Evolutionary conservation across 2,329 filamentous ascomycete genomes (phyloP).

Genomic region (Xylariaceae sp.): DNA sequence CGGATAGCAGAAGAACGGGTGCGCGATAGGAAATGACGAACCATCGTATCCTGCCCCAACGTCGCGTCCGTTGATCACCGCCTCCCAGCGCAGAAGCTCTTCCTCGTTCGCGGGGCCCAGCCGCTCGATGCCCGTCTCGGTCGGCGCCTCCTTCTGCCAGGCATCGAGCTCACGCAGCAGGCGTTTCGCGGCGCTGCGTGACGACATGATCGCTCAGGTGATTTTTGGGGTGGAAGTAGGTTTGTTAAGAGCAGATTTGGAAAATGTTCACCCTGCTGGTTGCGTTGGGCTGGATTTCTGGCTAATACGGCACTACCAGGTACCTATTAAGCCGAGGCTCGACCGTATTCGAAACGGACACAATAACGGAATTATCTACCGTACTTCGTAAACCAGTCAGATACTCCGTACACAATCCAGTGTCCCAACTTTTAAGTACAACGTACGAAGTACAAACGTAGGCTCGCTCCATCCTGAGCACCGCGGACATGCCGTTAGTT

Average conservation of each 20-base stretch:
- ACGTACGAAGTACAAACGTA: too few species aligned
- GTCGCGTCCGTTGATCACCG: constrained; percentile 56
- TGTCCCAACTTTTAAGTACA: too few species aligned
- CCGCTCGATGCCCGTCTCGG: constrained; percentile 54
- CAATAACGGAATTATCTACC: too few species aligned
- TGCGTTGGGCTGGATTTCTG: neutral
- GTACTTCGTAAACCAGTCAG: too few species aligned
- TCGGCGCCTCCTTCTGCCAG: constrained; percentile 47
- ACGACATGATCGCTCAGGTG: constrained; percentile 21
- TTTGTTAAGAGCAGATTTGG: neutral
- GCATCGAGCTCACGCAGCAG: constrained; percentile 55
- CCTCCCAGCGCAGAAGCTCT: constrained; percentile 56
- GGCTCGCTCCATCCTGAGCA: too few species aligned
- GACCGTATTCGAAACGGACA: too few species aligned
- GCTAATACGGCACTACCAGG: too few species aligned
- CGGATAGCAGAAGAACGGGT: too few species aligned
- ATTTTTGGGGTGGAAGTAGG: neutral
- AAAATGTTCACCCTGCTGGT: neutral
- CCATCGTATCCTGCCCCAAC: constrained; percentile 55
- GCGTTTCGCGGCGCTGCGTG: constrained; percentile 51
- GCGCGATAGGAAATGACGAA: too few species aligned
- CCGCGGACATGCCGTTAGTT: too few species aligned
- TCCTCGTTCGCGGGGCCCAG: constrained; percentile 52
- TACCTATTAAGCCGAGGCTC: neutral
- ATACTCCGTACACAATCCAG: too few species aligned